Conservation (phyloP, 352 stramenopile genomes). For the Pythium oligandrum region DNA sequence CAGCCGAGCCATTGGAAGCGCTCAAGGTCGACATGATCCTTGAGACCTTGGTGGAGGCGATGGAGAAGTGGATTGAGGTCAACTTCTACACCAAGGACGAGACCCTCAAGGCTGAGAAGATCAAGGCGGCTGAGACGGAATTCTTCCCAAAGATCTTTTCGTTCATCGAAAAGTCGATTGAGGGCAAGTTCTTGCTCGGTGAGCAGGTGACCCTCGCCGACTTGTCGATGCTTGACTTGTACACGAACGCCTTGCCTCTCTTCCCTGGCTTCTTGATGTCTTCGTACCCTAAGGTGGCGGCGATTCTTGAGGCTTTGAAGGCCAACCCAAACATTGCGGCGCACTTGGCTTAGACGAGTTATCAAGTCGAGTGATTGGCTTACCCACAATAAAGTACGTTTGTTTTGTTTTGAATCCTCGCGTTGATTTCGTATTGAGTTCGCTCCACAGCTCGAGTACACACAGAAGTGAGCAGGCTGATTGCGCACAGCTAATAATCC, state of each 20-base stretch:
- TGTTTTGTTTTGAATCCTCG: not conserved
- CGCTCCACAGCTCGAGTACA: too few relatives aligned
- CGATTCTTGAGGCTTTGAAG: slow-evolving; percentile 28
- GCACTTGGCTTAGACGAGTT: slow-evolving; percentile 25
- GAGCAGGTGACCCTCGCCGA: slow-evolving; percentile 37
- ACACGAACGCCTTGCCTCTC: slow-evolving; percentile 31
- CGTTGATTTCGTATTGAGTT: too few relatives aligned
- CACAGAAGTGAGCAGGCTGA: too few relatives aligned
- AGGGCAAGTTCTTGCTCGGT: slow-evolving; percentile 47
- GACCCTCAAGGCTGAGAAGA: slow-evolving; percentile 38
- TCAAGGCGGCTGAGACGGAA: slow-evolving; percentile 33
- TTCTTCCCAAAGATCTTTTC: slow-evolving; percentile 30
- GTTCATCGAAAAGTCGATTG: slow-evolving; percentile 29
- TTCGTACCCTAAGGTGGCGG: slow-evolving; percentile 40
- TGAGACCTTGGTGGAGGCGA: slow-evolving; percentile 39
- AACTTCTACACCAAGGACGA: slow-evolving; percentile 34
- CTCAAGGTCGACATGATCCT: slow-evolving; percentile 44
- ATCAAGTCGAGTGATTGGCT: too few relatives aligned
- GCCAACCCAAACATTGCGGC: slow-evolving; percentile 28
- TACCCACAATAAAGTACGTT: slow-evolving; percentile 3
- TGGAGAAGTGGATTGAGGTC: slow-evolving; percentile 31
- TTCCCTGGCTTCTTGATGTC: slow-evolving; percentile 30
- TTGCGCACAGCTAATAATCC: too few relatives aligned
- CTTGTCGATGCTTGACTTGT: slow-evolving; percentile 49
- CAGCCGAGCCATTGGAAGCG: slow-evolving; percentile 34